Percentiles rank a stretch among this genome's conserved stretches.
These are phyloP conservation scores for Anastatica hierochuntica DNA, from an alignment of 345 rosid species.

Conservation along the genomic window DNA sequence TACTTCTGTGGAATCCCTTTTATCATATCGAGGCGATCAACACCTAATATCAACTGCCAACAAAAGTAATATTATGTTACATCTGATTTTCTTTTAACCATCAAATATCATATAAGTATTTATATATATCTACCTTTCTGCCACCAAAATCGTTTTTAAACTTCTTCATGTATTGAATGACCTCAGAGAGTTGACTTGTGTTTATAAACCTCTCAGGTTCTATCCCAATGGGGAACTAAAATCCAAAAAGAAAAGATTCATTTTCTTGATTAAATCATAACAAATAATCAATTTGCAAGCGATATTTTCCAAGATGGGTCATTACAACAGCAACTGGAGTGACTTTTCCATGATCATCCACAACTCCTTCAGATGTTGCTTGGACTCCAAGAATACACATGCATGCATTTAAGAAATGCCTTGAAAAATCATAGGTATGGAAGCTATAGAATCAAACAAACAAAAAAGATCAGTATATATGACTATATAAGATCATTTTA, in stretches of 20 bases:
- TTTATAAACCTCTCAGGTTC: slow-evolving; percentile 78
- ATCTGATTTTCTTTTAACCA: no score
- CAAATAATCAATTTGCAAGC: no score
- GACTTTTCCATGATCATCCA: slow-evolving; percentile 89
- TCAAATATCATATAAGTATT: no score
- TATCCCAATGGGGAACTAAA: slow-evolving; percentile 97
- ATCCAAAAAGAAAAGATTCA: no score
- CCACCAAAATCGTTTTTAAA: slow-evolving; percentile 87
- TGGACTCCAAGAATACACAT: slow-evolving; percentile 98
- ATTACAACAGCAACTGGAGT: slow-evolving; percentile 98
- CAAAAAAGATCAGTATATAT: no score
- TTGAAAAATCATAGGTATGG: slow-evolving; percentile 96
- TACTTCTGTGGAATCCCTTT: slow-evolving; percentile 99
- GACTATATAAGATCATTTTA: no score
- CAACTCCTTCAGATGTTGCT: slow-evolving; percentile 99
- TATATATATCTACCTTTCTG: slow-evolving; percentile 93
- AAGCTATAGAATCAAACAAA: slow-evolving; percentile 47
- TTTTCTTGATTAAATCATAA: no score
- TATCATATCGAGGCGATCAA: slow-evolving; percentile 98
- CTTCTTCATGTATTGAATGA: slow-evolving; percentile 70
- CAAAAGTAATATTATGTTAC: not conserved
- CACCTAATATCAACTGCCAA: slow-evolving; percentile 93
- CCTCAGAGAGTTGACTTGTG: slow-evolving; percentile 56
- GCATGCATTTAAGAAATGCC: slow-evolving; percentile 98
- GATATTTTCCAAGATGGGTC: no score